Percentiles rank a stretch among this genome's conserved stretches.
Evolutionary conservation across 331 rosid species (phyloP).

Genomic region (Malus hybrid): DNA sequence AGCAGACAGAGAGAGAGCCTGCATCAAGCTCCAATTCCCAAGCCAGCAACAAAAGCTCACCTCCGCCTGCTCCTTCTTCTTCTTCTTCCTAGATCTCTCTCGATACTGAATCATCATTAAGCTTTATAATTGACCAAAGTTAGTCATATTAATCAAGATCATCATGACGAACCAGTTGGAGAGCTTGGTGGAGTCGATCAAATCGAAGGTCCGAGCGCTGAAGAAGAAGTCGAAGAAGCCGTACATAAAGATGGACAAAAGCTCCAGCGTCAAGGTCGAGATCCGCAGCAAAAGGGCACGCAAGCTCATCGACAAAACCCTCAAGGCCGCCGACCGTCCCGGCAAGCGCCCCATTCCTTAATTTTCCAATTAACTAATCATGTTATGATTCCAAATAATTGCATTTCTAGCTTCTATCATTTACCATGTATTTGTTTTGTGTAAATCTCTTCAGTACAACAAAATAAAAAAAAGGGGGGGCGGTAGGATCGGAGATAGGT

Average conservation of each 20-base stretch:
- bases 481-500: no score
- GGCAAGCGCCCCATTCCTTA: conserved; percentile 24
- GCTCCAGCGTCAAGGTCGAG: conserved; percentile 77
- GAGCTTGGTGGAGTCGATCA: conserved; percentile 64
- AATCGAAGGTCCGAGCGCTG: conserved; percentile 54
- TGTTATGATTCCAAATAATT: background rate
- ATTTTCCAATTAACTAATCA: background rate
- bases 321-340: conserved; percentile 64
- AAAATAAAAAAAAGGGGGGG: no score
- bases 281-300: conserved; percentile 80
- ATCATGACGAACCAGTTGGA: conserved; percentile 60
- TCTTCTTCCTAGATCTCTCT: background rate
- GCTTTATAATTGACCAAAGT: background rate
- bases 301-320: conserved; percentile 66
- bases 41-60: background rate
- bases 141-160: background rate
- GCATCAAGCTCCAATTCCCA: background rate
- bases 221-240: conserved; percentile 54
- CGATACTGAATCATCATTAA: background rate
- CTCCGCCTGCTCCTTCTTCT: background rate
- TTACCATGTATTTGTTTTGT: no score
- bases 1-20: background rate
- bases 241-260: conserved; percentile 74
- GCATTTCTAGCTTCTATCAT: background rate
- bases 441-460: no score